These are phyloP conservation scores for Trypanosoma boissoni DNA, from an alignment of 208 protist genomes.

Conservation along the genomic window DNA sequence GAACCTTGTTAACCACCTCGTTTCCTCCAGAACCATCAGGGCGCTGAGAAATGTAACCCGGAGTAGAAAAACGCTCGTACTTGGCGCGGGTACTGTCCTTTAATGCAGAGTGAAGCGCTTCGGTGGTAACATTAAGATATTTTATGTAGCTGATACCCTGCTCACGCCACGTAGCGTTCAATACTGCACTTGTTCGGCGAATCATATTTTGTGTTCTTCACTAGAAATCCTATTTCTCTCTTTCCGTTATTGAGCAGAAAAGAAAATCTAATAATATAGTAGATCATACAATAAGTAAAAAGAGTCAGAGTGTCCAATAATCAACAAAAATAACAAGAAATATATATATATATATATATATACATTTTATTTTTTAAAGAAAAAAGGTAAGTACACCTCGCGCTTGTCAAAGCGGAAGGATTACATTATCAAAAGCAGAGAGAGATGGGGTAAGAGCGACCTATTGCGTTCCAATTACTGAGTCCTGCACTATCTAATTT, in stretches of 20 bases:
- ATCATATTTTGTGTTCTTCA: conserved; percentile 37
- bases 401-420: conserved; percentile 3
- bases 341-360: conserved; percentile 6
- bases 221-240: background rate
- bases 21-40: conserved; percentile 59
- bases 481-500: too few relatives aligned
- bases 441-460: too few relatives aligned
- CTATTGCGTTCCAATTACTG: too few relatives aligned
- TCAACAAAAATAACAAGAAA: background rate
- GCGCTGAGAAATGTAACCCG: conserved; percentile 65
- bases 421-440: background rate
- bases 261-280: conserved; percentile 6
- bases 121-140: conserved; percentile 89
- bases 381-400: background rate
- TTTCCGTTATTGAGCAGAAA: background rate
- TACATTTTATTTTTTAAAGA: background rate
- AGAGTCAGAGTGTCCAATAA: background rate
- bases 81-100: conserved; percentile 61
- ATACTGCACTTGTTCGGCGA: conserved; percentile 43
- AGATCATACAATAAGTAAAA: too few relatives aligned
- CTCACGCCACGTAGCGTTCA: conserved; percentile 75
- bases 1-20: conserved; percentile 69
- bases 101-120: conserved; percentile 77
- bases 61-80: conserved; percentile 67
- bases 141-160: conserved; percentile 90